Base-by-base conservation (phyloP, 2,329 filamentous ascomycete genomes). In the Paraphoma sp. region DNA sequence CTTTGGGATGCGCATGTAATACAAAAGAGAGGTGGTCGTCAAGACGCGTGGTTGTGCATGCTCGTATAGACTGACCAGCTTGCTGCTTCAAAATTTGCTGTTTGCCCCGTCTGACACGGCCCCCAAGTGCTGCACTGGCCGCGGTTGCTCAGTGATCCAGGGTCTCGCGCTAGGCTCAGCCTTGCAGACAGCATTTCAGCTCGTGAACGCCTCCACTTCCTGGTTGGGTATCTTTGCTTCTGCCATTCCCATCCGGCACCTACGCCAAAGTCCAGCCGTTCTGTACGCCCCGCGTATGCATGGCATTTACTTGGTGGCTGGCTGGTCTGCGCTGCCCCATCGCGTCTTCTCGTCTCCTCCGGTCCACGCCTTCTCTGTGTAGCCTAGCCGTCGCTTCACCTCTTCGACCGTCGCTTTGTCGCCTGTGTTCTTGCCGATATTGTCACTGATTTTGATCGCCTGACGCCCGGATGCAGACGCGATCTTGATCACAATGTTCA, bases 401-500 rank as follows among this genome's bases (percentile, higher is more conserved):
- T 88, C 86, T 54, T 88, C 83, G 0, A 99, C 91, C 1, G 89
- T 91, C 17, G 83, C 83, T 68, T 87, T 86, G 71, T 97, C 90
- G 7, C 95, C 95, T 0, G 93, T 98, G 71, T 99, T 99, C 83
- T 99, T 99, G 45, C 93, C 87, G 63, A 89, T 84, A 71, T 98
- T 97, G 76, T 83, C 84, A 67, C 88, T 97, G 65, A 99, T 91
- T 82, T 99, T 99, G 72, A 99, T 87, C 2, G 95, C 93, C 0
- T 89, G 86, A 45, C 88, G 86, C 6, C 93, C 93, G 12, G 83
- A 86, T 0, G 93, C 95, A 9, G 91, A 93, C 60, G 91, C 92
- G 58, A 99, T 84, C 80, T 99, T 99, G 80, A 99, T 97, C 65
- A 99, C 95, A 69, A 99, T 99, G 71, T 99, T 99, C 52, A 99